Base-by-base conservation (phyloP, 2,329 filamentous ascomycete species). In the Bisporella sp. region DNA sequence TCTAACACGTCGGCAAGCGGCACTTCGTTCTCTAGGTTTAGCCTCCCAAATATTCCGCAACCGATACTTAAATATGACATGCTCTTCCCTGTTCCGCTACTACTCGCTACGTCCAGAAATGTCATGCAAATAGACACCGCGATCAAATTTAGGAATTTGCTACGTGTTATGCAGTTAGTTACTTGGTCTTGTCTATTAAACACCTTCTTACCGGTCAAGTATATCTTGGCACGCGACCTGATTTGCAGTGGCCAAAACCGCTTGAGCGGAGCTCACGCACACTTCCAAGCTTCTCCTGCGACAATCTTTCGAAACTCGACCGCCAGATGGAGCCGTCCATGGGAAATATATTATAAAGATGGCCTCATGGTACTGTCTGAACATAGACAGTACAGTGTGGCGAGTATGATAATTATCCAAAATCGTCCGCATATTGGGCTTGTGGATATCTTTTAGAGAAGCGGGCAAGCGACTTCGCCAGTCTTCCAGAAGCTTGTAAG, bases 401-500 rank as follows among this genome's bases (percentile, higher is more conserved):
- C 47, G 47, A 28, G 39, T 30, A 2, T 49, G 31, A 45, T 44
- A 41, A 32, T 49, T 39, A 13, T 45, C 41, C 29, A 49, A 29
- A 11, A 46, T 50, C 21, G 31, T 31, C 21, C 41, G 43, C 11
- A 46, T 50, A 33, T 50, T 33, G 5, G 31, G 32, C 31, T 42
- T 39, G 21, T 50, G 33, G n/a, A 50, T 50, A n/a, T 50, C 48
- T 33, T 46, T 41, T 33, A 50, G 39, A 13, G 48, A 30, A 50
- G 42, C 8, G 6, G 48, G 48, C 11, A 50, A 29, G 48, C 29
- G 48, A 28, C 43, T 50, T 32, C 48, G 29, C 48, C 48, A 50
- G 21, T 46, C 48, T 29, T 50, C 48, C 33, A 50, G 33, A 13
- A 50, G 48, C 29, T 50, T 46, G 48, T 35, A 50, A 33, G 48